These are phyloP conservation scores for Trypanosoma congolense DNA, from an alignment of 208 protist species.

Conservation along the genomic window DNA sequence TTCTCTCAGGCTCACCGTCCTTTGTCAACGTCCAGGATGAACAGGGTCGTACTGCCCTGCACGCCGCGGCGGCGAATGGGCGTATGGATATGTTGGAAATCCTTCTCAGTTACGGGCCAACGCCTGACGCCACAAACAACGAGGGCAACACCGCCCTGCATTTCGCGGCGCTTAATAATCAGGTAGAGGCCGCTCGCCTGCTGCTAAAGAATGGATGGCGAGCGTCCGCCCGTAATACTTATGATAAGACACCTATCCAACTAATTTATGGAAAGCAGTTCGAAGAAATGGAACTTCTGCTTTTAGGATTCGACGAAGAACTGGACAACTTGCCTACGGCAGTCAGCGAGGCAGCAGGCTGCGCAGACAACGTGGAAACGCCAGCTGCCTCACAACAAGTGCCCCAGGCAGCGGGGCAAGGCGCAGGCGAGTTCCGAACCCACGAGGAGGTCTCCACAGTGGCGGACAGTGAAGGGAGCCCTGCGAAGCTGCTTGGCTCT, in stretches of 20 bases:
- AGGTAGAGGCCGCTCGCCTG: conserved; percentile 45
- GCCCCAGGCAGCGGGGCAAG: not conserved
- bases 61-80: conserved; percentile 84
- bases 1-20: conserved; percentile 39
- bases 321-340: conserved; percentile 33
- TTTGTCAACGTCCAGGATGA: conserved; percentile 61
- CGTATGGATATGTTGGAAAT: conserved; percentile 70
- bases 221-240: conserved; percentile 45
- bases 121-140: conserved; percentile 60
- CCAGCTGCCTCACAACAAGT: not conserved
- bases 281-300: conserved; percentile 78
- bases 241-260: conserved; percentile 65
- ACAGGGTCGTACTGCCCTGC: conserved; percentile 76
- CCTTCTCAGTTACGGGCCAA: conserved; percentile 56
- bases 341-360: not conserved
- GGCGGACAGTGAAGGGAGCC: not conserved
- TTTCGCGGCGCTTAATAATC: conserved; percentile 87
- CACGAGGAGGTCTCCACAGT: not conserved
- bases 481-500: conserved; percentile 39
- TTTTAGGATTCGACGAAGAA: conserved; percentile 62
- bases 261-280: conserved; percentile 77
- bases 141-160: conserved; percentile 86
- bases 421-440: not conserved
- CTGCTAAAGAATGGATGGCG: conserved; percentile 65
- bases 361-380: not conserved